Percentiles rank a stretch among this genome's conserved stretches.
These are phyloP conservation scores for Penicillium pulvis DNA, from an alignment of 495 filamentous ascomycete species.

Conservation along the genomic window DNA sequence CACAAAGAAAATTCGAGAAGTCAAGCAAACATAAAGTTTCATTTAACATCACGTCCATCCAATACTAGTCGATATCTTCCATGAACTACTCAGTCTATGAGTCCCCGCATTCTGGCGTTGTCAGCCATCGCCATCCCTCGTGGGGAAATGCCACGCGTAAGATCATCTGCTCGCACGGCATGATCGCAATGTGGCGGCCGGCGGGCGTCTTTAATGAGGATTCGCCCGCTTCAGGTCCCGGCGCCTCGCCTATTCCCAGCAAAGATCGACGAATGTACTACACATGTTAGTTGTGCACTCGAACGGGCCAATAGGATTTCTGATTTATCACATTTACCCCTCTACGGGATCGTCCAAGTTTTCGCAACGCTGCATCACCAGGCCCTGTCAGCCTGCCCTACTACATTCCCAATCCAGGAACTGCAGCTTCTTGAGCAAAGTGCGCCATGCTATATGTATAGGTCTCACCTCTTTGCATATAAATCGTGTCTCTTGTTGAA, in stretches of 20 bases:
- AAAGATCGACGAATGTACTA: conserved; percentile 21
- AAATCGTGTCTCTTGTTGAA: not conserved
- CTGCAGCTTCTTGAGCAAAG: not conserved
- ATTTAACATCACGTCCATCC: not conserved
- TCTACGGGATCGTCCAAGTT: conserved; percentile 8
- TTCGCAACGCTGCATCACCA: conserved; percentile 26
- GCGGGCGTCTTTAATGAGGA: conserved; percentile 1
- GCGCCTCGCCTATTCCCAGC: conserved; percentile 11
- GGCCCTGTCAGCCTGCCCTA: conserved; percentile 29
- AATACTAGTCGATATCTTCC: not conserved
- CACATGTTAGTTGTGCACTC: conserved; percentile 4
- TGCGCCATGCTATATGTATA: not conserved
- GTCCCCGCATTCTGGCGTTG: not conserved
- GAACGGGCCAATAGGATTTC: conserved; percentile 13
- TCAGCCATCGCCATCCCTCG: not conserved
- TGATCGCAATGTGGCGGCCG: conserved; percentile 24
- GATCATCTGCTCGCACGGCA: conserved; percentile 27
- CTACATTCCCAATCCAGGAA: conserved; percentile 4
- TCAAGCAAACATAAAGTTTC: not conserved
- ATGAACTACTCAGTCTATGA: not conserved
- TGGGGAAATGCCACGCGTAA: conserved; percentile 7
- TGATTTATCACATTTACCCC: not conserved
- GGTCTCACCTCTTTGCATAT: not conserved
- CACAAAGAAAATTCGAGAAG: not conserved
- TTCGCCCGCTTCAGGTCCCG: conserved; percentile 6